Conservation (phyloP, 352 stramenopile genomes). For the Thalassiosira livingstoniorum region DNA sequence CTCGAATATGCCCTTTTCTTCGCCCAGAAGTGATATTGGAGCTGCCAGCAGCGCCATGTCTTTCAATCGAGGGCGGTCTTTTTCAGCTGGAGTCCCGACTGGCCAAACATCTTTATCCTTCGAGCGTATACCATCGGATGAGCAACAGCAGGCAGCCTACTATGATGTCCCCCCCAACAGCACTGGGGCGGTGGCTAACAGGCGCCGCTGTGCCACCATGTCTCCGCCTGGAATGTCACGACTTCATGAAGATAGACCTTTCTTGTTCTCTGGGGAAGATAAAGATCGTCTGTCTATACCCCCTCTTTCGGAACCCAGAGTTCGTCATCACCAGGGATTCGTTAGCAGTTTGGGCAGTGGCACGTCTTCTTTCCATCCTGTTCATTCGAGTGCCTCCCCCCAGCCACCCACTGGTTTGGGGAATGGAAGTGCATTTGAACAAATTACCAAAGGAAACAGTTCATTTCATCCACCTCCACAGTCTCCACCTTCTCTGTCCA, state of each 20-base stretch:
- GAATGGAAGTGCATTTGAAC: constrained; percentile 40
- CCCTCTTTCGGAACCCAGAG: constrained; percentile 41
- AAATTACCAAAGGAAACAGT: constrained; percentile 31
- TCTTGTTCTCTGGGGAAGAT: constrained; percentile 43
- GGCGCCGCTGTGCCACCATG: constrained; percentile 66
- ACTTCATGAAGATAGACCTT: constrained; percentile 67
- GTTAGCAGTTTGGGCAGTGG: constrained; percentile 15
- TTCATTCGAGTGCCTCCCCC: neutral
- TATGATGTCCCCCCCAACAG: constrained; percentile 14
- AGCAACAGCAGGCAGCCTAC: constrained; percentile 14
- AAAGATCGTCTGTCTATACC: constrained; percentile 48
- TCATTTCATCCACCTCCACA: neutral
- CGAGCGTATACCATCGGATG: neutral
- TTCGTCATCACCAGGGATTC: neutral
- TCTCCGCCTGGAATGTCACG: constrained; percentile 68
- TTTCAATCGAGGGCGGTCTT: constrained; percentile 55
- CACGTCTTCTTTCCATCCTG: constrained; percentile 1
- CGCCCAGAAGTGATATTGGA: constrained; percentile 23
- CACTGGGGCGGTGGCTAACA: constrained; percentile 46
- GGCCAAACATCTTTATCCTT: constrained; percentile 14
- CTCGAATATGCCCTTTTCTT: constrained; percentile 14
- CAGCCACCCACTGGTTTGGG: neutral
- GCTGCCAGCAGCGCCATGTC: constrained; percentile 38
- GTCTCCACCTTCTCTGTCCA: constrained; percentile 5
- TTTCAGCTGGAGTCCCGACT: constrained; percentile 45